These are phyloP conservation scores for Trebouxia sp. DNA, from an alignment of 139 green algal species.

Conservation along the genomic window DNA sequence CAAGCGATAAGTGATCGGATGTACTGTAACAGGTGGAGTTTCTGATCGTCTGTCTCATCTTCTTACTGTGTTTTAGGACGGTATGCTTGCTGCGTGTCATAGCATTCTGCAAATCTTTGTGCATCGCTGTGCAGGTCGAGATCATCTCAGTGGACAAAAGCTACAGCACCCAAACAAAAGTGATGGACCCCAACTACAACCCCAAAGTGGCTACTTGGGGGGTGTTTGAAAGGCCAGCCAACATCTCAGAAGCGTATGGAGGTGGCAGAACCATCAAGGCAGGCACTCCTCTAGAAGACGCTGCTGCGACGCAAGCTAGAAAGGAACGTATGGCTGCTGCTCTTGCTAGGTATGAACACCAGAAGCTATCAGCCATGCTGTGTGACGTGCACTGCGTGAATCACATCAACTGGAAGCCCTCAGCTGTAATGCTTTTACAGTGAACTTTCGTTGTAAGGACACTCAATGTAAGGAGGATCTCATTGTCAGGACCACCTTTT, in stretches of 20 bases:
- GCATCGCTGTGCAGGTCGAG: constrained; percentile 42
- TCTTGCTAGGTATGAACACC: constrained; percentile 24
- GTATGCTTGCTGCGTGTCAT: too few species aligned
- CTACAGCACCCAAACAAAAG: constrained; percentile 33
- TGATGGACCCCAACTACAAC: constrained; percentile 21
- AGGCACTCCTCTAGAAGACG: constrained; percentile 63
- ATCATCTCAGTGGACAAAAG: constrained; percentile 64
- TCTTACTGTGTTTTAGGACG: too few species aligned
- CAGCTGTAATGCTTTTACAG: too few species aligned
- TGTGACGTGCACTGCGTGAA: too few species aligned
- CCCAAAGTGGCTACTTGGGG: constrained; percentile 78
- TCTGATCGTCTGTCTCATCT: too few species aligned
- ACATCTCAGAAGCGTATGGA: constrained; percentile 74
- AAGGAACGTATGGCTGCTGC: constrained; percentile 28
- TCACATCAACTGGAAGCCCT: background rate
- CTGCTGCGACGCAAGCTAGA: constrained; percentile 47
- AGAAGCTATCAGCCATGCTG: too few species aligned
- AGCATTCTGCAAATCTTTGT: background rate
- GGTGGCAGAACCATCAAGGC: constrained; percentile 76
- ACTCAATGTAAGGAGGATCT: too few species aligned
- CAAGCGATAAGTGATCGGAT: too few species aligned
- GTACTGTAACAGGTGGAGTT: too few species aligned
- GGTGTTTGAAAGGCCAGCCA: constrained; percentile 78
- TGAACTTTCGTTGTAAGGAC: too few species aligned
- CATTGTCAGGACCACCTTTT: too few species aligned